Base-by-base conservation (phyloP, 2,329 filamentous ascomycete genomes). In the Decorospora gaudefroyi region DNA sequence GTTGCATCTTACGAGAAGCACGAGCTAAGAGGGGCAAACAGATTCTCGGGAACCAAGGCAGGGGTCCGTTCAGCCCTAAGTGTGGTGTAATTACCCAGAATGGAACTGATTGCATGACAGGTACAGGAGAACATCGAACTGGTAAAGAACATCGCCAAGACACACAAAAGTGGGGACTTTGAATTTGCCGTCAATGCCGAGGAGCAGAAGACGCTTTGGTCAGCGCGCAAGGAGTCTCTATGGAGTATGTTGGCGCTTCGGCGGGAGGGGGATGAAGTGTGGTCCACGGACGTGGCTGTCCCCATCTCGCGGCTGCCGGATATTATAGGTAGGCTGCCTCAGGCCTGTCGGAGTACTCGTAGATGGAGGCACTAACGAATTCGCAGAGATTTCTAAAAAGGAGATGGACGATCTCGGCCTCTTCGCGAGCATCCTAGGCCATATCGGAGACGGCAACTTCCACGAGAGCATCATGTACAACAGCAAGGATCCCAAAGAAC, bases 381-480 rank as follows among this genome's bases (percentile, higher is more conserved):
- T 1, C 15, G 6, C 80, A 75, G 90, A 95, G 67, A 77, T 90
- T 29, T 91, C 88, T 51, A 95, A 96, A 74, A 87, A 88, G 65
- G 89, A 95, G 63, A 85, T 95, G 79, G 87, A 92, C 61, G 84
- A 89, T 9, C 77, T 96, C 8, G 90, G 89, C 0, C 74, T 96
- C 1, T 95, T 96, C 66, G 89, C 90, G 1, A 90, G 87, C 61
- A 88, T 95, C 18, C 76, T 96, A 3, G 91, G 91, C 3, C 91
- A 96, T 64, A 86, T 96, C 43, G 91, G 91, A 9, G 91, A 96
- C 64, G 91, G 91, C 25, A 96, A 96, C 70, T 96, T 96, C 74
- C 91, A 96, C 68, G 86, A 91, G 67, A 88, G 86, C 65, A 93
- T 96, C 71, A 86, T 96, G 73, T 96, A 95, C 68, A 83, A 93